Percentiles rank a stretch among this genome's conserved stretches.
Conservation (phyloP, 2,329 filamentous ascomycete species). For the Microsporum ferrugineum region DNA sequence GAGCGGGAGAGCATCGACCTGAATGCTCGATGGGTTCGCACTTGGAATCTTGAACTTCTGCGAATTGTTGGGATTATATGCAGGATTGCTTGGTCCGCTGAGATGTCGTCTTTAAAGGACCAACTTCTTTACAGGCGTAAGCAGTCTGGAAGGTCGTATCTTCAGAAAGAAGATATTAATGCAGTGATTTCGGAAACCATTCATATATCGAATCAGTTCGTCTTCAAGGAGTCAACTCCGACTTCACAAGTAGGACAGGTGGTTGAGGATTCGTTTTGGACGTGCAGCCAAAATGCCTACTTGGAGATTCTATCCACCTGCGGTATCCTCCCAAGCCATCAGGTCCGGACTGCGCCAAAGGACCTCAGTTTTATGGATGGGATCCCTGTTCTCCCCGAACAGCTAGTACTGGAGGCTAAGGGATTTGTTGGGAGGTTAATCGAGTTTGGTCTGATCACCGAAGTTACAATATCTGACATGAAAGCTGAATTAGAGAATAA, state of each 20-base stretch:
- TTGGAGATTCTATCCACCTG: conserved; percentile 83
- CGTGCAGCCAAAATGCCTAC: conserved; percentile 65
- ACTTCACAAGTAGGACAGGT: conserved; percentile 70
- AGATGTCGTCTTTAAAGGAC: conserved; percentile 65
- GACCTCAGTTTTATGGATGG: conserved; percentile 70
- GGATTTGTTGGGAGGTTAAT: conserved; percentile 69
- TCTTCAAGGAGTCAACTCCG: conserved; percentile 80
- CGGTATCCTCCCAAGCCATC: conserved; percentile 72
- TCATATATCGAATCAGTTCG: conserved; percentile 78
- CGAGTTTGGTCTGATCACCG: conserved; percentile 74
- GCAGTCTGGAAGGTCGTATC: conserved; percentile 39
- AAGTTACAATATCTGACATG: conserved; percentile 79
- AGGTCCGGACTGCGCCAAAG: conserved; percentile 65
- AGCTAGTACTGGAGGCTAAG: conserved; percentile 54
- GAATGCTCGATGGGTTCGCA: conserved; percentile 86
- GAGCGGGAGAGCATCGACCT: conserved; percentile 94
- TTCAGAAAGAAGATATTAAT: conserved; percentile 52
- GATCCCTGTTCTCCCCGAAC: conserved; percentile 73
- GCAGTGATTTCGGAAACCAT: conserved; percentile 65
- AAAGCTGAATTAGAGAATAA: conserved; percentile 70
- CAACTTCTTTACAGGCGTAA: conserved; percentile 40
- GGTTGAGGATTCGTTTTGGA: conserved; percentile 95
- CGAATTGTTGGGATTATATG: conserved; percentile 82
- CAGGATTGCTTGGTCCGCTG: conserved; percentile 73
- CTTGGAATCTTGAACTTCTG: conserved; percentile 91